Conservation (phyloP, 75 land plant genomes). For the Chamaecyparis obtusa region DNA sequence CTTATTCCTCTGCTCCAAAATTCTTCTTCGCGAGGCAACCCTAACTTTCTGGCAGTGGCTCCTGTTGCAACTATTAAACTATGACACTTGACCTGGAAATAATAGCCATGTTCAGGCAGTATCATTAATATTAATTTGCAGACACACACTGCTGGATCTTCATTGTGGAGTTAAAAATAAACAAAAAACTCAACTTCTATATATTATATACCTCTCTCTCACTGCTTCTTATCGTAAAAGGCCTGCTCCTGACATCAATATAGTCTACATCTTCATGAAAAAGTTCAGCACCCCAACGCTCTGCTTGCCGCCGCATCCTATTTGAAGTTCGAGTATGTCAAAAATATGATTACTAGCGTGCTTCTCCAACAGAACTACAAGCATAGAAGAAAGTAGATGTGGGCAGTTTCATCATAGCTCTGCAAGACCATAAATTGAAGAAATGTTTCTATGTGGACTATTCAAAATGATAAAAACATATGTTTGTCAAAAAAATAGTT, state of each 20-base stretch:
- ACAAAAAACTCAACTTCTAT: background rate
- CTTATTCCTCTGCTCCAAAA: constrained; percentile 99
- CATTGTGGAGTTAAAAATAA: background rate
- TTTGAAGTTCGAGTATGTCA: constrained; percentile 11
- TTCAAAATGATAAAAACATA: constrained; percentile 9
- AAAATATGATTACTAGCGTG: constrained; percentile 14
- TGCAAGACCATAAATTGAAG: constrained; percentile 1
- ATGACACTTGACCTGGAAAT: constrained; percentile 79
- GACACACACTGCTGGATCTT: background rate
- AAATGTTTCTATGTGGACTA: constrained; percentile 10
- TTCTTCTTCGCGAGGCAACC: constrained; percentile 90
- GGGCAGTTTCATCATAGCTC: constrained; percentile 7
- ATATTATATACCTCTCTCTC: constrained; percentile 68
- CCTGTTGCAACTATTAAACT: constrained; percentile 88
- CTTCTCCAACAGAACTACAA: constrained; percentile 12
- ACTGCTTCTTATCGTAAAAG: constrained; percentile 78
- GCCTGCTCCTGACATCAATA: constrained; percentile 70
- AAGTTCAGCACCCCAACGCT: constrained; percentile 97
- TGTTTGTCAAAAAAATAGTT: background rate
- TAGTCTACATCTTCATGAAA: constrained; percentile 89
- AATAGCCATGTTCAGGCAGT: background rate
- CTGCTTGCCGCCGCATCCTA: constrained; percentile 94
- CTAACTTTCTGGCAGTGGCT: constrained; percentile 86
- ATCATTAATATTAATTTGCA: background rate
- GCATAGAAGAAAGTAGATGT: constrained; percentile 7